Evolutionary conservation across 345 rosid genomes (phyloP).

Genomic region (Hirschfeldia incana): DNA sequence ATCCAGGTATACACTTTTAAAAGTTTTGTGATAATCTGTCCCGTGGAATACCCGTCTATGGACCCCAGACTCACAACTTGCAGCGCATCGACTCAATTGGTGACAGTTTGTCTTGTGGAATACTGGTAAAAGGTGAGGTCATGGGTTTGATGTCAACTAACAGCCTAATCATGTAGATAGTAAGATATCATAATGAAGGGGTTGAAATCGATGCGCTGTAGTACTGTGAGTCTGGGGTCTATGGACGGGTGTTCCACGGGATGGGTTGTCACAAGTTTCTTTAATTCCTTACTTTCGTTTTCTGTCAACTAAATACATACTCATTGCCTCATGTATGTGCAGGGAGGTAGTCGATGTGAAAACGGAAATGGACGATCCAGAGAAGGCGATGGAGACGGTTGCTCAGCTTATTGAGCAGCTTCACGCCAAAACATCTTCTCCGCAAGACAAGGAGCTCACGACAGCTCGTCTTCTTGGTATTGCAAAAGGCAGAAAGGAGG

Average conservation of each 20-base stretch:
- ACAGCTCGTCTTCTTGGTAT: conserved; percentile 69
- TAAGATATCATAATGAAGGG: too few species aligned
- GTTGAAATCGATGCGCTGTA: too few species aligned
- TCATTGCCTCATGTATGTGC: conserved; percentile 17
- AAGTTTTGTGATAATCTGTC: too few species aligned
- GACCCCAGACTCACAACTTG: too few species aligned
- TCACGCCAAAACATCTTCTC: conserved; percentile 65
- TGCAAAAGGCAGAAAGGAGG: conserved; percentile 69
- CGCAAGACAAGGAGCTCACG: conserved; percentile 74
- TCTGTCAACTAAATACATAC: background rate
- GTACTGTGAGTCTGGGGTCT: too few species aligned
- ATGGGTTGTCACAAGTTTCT: background rate
- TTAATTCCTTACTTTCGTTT: background rate
- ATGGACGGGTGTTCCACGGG: too few species aligned
- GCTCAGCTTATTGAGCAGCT: conserved; percentile 81
- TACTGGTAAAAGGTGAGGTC: too few species aligned
- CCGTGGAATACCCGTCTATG: too few species aligned
- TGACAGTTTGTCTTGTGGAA: too few species aligned
- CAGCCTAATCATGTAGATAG: too few species aligned
- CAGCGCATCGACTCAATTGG: too few species aligned
- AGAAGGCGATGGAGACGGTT: conserved; percentile 65
- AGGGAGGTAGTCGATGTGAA: conserved; percentile 56
- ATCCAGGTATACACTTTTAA: conserved; percentile 37
- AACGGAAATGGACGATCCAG: conserved; percentile 56
- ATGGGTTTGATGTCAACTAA: too few species aligned